These are phyloP conservation scores for Rhododendron simsii DNA, from an alignment of 148 eudicot species.

Conservation along the genomic window DNA sequence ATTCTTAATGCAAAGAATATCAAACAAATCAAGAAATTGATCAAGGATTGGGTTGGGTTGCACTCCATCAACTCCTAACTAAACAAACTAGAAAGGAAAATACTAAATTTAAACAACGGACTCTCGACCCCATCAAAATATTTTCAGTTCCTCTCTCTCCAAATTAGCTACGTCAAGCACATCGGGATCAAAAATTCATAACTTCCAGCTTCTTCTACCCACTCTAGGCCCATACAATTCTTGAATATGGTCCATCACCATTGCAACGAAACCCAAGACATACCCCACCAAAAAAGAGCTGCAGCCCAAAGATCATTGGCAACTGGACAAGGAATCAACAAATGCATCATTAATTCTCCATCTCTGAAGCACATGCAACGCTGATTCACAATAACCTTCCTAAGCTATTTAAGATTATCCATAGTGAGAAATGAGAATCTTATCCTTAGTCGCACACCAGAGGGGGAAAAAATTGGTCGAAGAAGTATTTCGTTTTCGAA, in stretches of 20 bases:
- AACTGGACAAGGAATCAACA: not conserved
- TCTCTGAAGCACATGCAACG: not conserved
- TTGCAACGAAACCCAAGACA: not conserved
- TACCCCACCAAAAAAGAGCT: not conserved
- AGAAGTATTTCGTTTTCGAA: not conserved
- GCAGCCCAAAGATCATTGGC: not conserved
- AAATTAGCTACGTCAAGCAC: no score
- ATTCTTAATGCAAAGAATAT: not conserved
- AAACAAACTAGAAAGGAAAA: not conserved
- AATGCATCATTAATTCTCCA: not conserved
- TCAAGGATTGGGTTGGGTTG: not conserved
- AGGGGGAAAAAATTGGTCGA: not conserved
- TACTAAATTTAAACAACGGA: not conserved
- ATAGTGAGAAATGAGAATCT: not conserved
- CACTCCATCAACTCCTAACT: not conserved
- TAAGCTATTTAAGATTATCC: not conserved
- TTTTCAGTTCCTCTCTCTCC: no score
- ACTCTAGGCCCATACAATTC: not conserved
- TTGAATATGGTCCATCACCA: not conserved
- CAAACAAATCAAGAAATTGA: no score
- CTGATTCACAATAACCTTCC: not conserved
- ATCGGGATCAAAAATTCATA: no score
- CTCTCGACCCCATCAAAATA: no score
- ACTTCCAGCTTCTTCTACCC: not conserved
- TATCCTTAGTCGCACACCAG: not conserved